Percentiles rank a stretch among this genome's conserved stretches.
Evolutionary conservation across 1,284 basidiomycete species (phyloP).

Genomic region (Agroathelia rolfsii): DNA sequence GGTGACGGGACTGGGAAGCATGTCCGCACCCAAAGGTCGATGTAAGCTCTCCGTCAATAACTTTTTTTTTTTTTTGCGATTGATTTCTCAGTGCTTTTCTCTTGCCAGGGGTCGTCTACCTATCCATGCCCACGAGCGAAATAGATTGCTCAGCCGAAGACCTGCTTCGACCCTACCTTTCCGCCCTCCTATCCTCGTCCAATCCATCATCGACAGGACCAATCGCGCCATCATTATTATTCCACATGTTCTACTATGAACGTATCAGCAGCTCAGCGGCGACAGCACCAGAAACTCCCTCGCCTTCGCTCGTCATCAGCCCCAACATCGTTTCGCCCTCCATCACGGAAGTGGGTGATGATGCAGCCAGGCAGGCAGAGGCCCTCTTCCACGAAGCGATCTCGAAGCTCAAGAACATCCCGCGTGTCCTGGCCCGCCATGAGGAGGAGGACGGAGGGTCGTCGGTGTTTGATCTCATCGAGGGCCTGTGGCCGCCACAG

Average conservation of each 20-base stretch:
- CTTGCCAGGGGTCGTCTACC: slow-evolving; percentile 56
- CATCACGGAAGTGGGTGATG: slow-evolving; percentile 48
- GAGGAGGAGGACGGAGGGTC: too few species aligned
- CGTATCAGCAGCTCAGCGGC: too few species aligned
- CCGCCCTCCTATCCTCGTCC: slow-evolving; percentile 29
- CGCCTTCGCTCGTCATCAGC: slow-evolving; percentile 29
- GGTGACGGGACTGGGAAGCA: slow-evolving; percentile 75
- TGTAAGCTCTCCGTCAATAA: slow-evolving; percentile 45
- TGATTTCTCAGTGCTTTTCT: slow-evolving; percentile 4
- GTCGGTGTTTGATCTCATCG: too few species aligned
- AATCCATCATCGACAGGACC: slow-evolving; percentile 14
- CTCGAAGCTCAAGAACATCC: slow-evolving; percentile 17
- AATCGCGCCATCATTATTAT: slow-evolving; percentile 34
- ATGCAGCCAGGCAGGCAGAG: slow-evolving; percentile 50
- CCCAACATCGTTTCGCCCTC: slow-evolving; percentile 28
- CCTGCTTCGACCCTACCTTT: slow-evolving; percentile 55
- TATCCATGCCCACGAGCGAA: slow-evolving; percentile 30
- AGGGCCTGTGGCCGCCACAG: too few species aligned
- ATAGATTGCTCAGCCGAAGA: slow-evolving; percentile 28
- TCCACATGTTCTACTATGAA: slow-evolving; percentile 49
- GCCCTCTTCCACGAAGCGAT: slow-evolving; percentile 48
- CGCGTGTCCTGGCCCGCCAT: too few species aligned
- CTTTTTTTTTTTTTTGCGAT: slow-evolving; percentile 5
- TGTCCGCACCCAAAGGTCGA: slow-evolving; percentile 78
- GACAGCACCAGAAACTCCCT: too few species aligned